Conservation (phyloP, 2,329 filamentous ascomycete species). For the Xylaria arbuscula region DNA sequence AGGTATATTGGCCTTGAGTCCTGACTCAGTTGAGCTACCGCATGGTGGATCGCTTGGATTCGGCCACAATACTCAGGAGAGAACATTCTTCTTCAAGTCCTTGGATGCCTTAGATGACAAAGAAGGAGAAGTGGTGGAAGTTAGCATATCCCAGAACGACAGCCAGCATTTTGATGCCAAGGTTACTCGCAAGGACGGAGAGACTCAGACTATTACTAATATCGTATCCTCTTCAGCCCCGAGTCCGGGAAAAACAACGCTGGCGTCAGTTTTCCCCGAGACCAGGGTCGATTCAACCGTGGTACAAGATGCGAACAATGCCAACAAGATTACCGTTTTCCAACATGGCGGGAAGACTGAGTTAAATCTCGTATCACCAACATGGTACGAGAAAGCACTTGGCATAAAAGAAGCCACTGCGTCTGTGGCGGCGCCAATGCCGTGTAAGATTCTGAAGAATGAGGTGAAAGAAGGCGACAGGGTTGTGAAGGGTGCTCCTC, state of each 20-base stretch:
- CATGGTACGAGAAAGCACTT: constrained; percentile 88
- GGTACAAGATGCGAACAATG: constrained; percentile 64
- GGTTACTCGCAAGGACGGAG: constrained; percentile 57
- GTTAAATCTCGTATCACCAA: constrained; percentile 68
- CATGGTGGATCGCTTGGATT: constrained; percentile 68
- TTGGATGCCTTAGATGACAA: constrained; percentile 72
- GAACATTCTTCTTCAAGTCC: constrained; percentile 64
- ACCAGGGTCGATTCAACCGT: constrained; percentile 84
- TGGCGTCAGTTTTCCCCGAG: constrained; percentile 83
- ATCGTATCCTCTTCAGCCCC: constrained; percentile 56
- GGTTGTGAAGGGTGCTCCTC: constrained; percentile 85
- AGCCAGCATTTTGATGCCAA: constrained; percentile 60
- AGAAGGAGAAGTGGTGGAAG: constrained; percentile 70
- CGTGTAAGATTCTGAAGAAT: constrained; percentile 93
- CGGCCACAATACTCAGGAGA: constrained; percentile 57
- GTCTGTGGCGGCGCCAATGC: constrained; percentile 93
- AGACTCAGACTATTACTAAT: constrained; percentile 57
- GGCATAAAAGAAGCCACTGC: constrained; percentile 83
- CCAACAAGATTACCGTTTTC: constrained; percentile 79
- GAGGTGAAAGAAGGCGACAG: constrained; percentile 84
- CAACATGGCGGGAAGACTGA: constrained; percentile 72
- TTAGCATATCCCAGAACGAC: constrained; percentile 61
- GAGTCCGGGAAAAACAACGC: constrained; percentile 46
- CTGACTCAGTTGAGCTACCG: constrained; percentile 50
- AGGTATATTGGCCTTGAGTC: constrained; percentile 70